Conservation (phyloP, 2,329 filamentous ascomycete species). For the Bimuria novae-zelandiae region DNA sequence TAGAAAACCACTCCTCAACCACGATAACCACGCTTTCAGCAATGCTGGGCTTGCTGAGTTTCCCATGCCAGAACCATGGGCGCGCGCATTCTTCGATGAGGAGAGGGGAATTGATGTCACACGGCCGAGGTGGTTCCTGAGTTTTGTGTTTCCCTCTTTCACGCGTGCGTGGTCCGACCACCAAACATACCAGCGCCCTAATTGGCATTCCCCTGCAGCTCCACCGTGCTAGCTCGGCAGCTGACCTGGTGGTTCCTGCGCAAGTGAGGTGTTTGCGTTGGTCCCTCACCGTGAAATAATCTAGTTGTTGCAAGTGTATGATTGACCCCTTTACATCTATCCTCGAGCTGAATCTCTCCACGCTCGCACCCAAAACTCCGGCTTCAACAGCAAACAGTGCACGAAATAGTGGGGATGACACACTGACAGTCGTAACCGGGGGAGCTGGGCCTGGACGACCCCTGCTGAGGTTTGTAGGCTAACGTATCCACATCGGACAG, state of each 20-base stretch:
- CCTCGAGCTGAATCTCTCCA: too few species aligned
- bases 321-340: too few species aligned
- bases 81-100: conserved; percentile 33
- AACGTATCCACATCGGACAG: conserved; percentile 1
- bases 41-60: conserved; percentile 30
- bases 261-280: not conserved
- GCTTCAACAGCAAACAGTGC: too few species aligned
- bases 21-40: conserved; percentile 38
- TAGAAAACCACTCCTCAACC: conserved; percentile 28
- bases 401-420: too few species aligned
- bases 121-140: not conserved
- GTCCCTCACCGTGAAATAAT: too few species aligned
- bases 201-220: conserved; percentile 18
- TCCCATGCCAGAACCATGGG: conserved; percentile 38
- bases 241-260: conserved; percentile 4
- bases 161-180: conserved; percentile 13
- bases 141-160: conserved; percentile 14
- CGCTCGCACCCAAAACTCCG: too few species aligned
- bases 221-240: conserved; percentile 4
- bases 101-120: conserved; percentile 8
- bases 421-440: too few species aligned
- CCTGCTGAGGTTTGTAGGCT: not conserved
- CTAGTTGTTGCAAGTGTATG: too few species aligned
- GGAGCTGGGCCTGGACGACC: too few species aligned
- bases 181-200: conserved; percentile 8